These are phyloP conservation scores for Phlyctochytrium bullatum DNA, from an alignment of 192 early-diverging fungal species.

Conservation along the genomic window DNA sequence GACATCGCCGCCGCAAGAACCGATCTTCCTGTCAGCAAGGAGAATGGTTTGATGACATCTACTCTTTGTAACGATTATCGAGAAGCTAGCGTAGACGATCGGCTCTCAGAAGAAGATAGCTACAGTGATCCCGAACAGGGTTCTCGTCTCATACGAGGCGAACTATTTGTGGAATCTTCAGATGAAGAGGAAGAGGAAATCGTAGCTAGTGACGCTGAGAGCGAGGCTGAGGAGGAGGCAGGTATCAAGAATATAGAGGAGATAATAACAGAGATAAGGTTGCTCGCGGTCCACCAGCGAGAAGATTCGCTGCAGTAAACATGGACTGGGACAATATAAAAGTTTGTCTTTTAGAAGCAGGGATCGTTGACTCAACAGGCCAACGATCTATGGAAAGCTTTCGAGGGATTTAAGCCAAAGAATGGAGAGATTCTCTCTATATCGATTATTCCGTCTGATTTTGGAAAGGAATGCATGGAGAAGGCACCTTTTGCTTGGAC, in stretches of 20 bases:
- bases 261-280: slow-evolving; percentile 30
- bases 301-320: slow-evolving; percentile 83
- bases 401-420: slow-evolving; percentile 76
- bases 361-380: slow-evolving; percentile 40
- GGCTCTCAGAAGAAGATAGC: slow-evolving; percentile 31
- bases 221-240: slow-evolving; percentile 45
- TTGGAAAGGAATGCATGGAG: slow-evolving; percentile 76
- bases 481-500: neutral
- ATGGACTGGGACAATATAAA: slow-evolving; percentile 95
- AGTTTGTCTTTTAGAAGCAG: slow-evolving; percentile 10
- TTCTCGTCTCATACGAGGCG: no score
- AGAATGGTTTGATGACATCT: neutral
- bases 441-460: slow-evolving; percentile 84
- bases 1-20: slow-evolving; percentile 14
- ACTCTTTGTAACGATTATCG: neutral
- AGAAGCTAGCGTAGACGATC: slow-evolving; percentile 18
- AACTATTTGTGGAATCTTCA: no score
- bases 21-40: neutral
- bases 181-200: slow-evolving; percentile 45
- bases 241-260: no score
- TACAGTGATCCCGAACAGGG: no score
- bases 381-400: slow-evolving; percentile 78
- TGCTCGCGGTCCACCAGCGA: slow-evolving; percentile 29
- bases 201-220: slow-evolving; percentile 30
- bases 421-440: slow-evolving; percentile 68